phyloP scores from a whole-genome alignment of 495 filamentous ascomycete genomes.

The Aspergillus biplanus region DNA sequence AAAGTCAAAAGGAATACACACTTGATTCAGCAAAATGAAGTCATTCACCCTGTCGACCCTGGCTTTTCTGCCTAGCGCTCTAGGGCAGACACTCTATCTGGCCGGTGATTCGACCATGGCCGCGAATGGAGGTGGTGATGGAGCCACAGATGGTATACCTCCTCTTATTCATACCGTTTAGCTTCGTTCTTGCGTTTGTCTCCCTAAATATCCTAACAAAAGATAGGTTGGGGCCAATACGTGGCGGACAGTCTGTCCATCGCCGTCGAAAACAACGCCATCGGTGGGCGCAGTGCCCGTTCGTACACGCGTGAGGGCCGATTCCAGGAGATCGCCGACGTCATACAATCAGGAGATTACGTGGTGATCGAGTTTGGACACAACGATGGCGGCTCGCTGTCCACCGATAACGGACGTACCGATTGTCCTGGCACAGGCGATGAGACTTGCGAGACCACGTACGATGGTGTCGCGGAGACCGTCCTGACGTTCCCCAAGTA shows the following conservation, averaged over 20 bases:
- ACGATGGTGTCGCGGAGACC: constrained; percentile 55
- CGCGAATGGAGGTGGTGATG: constrained; percentile 41
- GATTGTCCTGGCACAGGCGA: constrained; percentile 57
- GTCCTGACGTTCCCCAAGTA: constrained; percentile 63
- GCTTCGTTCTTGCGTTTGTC: not conserved
- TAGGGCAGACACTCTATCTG: constrained; percentile 51
- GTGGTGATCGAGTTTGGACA: constrained; percentile 68
- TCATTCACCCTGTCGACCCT: constrained; percentile 24
- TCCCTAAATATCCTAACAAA: not conserved
- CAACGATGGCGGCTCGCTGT: constrained; percentile 66
- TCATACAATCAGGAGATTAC: constrained; percentile 55
- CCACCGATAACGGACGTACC: constrained; percentile 61
- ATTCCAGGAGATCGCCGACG: constrained; percentile 55
- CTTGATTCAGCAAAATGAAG: constrained; percentile 27
- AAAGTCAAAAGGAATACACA: too few relatives aligned
- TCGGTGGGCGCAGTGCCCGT: constrained; percentile 62
- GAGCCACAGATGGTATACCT: constrained; percentile 32
- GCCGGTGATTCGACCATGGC: constrained; percentile 64
- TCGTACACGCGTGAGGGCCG: constrained; percentile 63
- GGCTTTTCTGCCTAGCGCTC: constrained; percentile 29
- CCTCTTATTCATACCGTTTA: not conserved
- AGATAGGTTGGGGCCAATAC: constrained; percentile 63
- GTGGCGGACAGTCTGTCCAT: constrained; percentile 48
- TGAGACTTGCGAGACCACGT: constrained; percentile 57
- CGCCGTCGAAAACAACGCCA: constrained; percentile 59